A percentile compares a stretch with the other conserved stretches of the same genome.
Evolutionary conservation across 305 asterid genomes (phyloP).

Genomic region (Solanum hybrid): DNA sequence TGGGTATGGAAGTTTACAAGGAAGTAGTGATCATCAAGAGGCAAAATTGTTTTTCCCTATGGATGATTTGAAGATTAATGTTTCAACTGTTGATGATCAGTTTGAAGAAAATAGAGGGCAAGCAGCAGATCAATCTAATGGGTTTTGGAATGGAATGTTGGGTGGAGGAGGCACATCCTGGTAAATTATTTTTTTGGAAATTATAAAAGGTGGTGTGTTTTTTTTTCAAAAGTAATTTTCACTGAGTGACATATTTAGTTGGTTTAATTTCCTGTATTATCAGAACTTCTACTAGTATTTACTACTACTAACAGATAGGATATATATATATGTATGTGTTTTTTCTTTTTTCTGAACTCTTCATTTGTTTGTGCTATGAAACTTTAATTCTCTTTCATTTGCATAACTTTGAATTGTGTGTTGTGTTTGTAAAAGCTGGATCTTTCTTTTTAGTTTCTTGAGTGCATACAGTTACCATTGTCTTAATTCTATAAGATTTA

Average conservation of each 20-base stretch:
- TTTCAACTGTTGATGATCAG: background rate
- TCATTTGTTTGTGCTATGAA: background rate
- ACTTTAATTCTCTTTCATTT: background rate
- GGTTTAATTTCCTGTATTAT: constrained; percentile 9
- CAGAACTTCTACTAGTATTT: background rate
- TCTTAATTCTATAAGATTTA: background rate
- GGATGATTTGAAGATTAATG: constrained; percentile 23
- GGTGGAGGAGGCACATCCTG: constrained; percentile 30
- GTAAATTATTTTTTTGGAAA: constrained; percentile 5
- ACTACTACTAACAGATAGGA: constrained; percentile 12
- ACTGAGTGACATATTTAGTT: constrained; percentile 1
- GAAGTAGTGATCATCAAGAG: constrained; percentile 3
- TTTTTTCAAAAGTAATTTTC: background rate
- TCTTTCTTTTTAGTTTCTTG: background rate
- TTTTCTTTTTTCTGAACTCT: background rate
- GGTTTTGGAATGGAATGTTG: constrained; percentile 33
- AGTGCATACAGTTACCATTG: background rate
- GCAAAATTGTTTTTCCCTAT: constrained; percentile 19
- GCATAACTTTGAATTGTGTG: background rate
- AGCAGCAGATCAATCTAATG: constrained; percentile 14
- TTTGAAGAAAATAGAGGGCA: constrained; percentile 17
- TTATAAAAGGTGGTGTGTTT: background rate
- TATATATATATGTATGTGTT: background rate
- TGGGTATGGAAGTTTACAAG: constrained; percentile 7
- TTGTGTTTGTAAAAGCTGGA: background rate